Conservation (phyloP, 2,329 filamentous ascomycete genomes). For the Pseudogymnoascus sp. region DNA sequence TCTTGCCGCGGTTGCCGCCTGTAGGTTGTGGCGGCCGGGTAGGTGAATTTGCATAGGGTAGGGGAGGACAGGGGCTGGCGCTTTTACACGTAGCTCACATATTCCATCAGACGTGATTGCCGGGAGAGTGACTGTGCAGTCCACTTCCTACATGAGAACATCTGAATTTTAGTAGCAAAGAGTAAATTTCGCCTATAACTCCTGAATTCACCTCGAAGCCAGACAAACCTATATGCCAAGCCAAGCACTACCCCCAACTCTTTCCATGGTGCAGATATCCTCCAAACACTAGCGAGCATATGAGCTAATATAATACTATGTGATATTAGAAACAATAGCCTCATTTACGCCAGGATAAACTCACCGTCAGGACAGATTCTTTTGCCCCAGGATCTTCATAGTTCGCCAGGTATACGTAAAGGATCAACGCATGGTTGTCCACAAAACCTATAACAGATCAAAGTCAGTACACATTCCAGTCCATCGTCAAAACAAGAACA, state of each 20-base stretch:
- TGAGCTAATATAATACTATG: constrained; percentile 1
- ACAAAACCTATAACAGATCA: constrained; percentile 47
- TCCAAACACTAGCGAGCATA: neutral
- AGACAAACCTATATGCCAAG: neutral
- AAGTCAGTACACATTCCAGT: constrained; percentile 15
- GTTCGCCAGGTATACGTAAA: constrained; percentile 73
- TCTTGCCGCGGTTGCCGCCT: neutral
- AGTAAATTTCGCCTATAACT: neutral
- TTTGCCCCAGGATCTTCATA: constrained; percentile 22
- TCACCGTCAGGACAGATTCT: constrained; percentile 1
- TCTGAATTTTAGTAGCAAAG: neutral
- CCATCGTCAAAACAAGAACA: constrained; percentile 23
- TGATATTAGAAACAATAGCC: neutral
- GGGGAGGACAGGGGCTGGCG: neutral
- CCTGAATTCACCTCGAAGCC: neutral
- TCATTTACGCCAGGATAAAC: neutral
- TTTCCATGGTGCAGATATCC: neutral
- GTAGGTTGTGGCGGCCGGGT: neutral
- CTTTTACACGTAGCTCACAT: neutral
- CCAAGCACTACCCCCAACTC: neutral
- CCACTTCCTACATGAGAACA: neutral
- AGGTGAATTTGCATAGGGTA: neutral
- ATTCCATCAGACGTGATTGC: neutral
- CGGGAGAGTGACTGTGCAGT: neutral
- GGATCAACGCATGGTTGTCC: constrained; percentile 68